Conservation (phyloP, 2,329 filamentous ascomycete species). For the Beauveria asiatica region DNA sequence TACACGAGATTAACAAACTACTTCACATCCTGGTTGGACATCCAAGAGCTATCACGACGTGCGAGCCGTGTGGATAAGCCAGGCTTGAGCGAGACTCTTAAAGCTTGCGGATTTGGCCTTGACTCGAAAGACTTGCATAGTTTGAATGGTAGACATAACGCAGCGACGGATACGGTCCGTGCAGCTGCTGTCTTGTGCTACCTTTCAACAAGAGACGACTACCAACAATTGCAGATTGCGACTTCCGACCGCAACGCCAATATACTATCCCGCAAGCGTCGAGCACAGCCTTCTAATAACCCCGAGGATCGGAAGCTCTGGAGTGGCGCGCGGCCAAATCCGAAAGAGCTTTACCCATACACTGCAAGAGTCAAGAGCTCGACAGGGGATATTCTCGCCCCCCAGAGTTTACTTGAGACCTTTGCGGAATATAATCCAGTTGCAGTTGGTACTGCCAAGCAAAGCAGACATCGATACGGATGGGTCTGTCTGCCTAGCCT, state of each 20-base stretch:
- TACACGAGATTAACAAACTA: not conserved
- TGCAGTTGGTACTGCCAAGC: not conserved
- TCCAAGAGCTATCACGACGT: not conserved
- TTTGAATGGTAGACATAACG: not conserved
- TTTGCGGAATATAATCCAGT: not conserved
- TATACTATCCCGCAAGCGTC: not conserved
- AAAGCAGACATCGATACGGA: not conserved
- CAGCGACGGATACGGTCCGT: not conserved
- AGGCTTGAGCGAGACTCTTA: not conserved
- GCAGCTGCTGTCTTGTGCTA: not conserved
- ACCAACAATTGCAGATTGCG: not conserved
- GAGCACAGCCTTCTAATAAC: not conserved
- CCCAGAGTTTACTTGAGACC: not conserved
- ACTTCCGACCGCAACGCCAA: not conserved
- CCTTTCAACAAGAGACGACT: not conserved
- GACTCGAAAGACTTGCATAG: not conserved
- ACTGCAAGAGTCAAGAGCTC: not conserved
- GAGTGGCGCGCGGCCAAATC: not conserved
- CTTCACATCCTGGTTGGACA: conserved; percentile 4
- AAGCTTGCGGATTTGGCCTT: not conserved
- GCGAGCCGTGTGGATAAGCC: not conserved
- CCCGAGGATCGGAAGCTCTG: not conserved
- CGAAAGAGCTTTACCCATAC: conserved; percentile 4
- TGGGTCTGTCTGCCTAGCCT: not conserved
- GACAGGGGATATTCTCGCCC: not conserved